A percentile compares a stretch with the other conserved stretches of the same genome.
phyloP scores from a whole-genome alignment of 345 rosid genomes.

The Ailanthus altissimus region DNA sequence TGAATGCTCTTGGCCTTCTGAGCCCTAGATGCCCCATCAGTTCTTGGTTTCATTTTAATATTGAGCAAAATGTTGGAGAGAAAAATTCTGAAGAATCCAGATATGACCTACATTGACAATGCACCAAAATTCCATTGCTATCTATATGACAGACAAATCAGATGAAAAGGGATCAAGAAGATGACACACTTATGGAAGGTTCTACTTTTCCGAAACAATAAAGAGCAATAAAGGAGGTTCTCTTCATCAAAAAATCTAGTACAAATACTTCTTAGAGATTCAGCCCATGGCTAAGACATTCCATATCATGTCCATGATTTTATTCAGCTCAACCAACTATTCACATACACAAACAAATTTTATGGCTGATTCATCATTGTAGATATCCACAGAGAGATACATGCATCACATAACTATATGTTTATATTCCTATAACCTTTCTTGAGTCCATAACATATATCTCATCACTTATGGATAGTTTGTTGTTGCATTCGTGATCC shows the following conservation, averaged over 20 bases:
- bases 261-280: neutral
- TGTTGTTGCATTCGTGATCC: neutral
- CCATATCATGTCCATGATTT: neutral
- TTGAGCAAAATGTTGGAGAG: constrained; percentile 21
- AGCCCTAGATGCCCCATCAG: constrained; percentile 49
- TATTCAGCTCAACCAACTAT: neutral
- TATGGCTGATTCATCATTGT: neutral
- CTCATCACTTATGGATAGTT: neutral
- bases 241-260: neutral
- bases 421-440: neutral
- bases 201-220: neutral
- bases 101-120: constrained; percentile 47
- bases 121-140: constrained; percentile 26
- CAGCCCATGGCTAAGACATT: neutral
- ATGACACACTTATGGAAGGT: neutral
- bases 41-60: constrained; percentile 65
- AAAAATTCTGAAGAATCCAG: constrained; percentile 44
- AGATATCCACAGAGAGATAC: neutral
- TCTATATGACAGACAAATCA: constrained; percentile 12
- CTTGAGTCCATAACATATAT: neutral
- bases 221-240: neutral
- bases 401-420: neutral
- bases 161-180: constrained; percentile 9
- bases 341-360: neutral
- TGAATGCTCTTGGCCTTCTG: constrained; percentile 47